phyloP scores from a whole-genome alignment of 2,329 filamentous ascomycete species.

The Aspergillus pseudotamarii region DNA sequence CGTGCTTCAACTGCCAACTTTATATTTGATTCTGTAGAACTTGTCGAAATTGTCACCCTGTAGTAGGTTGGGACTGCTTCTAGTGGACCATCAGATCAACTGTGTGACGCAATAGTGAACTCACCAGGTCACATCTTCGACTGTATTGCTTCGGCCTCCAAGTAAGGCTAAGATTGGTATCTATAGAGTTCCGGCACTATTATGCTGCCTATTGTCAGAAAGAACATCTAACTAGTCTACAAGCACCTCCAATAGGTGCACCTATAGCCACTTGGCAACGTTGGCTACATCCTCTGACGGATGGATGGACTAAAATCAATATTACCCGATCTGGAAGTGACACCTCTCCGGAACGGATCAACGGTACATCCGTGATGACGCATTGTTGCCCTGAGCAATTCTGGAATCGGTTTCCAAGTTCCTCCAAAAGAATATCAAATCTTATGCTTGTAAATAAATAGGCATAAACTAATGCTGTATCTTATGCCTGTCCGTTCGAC shows the following conservation, averaged over 20 bases:
- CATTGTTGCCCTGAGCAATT: slow-evolving; percentile 4
- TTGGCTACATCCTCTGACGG: not conserved
- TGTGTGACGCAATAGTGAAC: slow-evolving; percentile 13
- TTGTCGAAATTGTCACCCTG: not conserved
- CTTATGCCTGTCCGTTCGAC: not conserved
- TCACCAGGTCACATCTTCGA: slow-evolving; percentile 2
- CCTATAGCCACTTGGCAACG: not conserved
- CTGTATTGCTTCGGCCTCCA: not conserved
- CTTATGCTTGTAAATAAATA: slow-evolving; percentile 1
- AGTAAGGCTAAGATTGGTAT: not conserved
- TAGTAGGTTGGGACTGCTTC: not conserved
- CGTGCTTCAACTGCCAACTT: not conserved
- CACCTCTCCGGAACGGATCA: not conserved
- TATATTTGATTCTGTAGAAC: not conserved
- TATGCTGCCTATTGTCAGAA: not conserved
- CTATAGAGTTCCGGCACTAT: not conserved
- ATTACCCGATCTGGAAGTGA: slow-evolving; percentile 3
- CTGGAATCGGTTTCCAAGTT: slow-evolving; percentile 5
- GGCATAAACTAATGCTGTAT: not conserved
- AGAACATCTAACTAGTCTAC: too few species aligned
- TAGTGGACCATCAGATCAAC: not conserved
- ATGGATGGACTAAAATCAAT: not conserved
- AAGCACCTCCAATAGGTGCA: not conserved
- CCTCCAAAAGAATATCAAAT: not conserved
- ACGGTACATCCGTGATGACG: slow-evolving; percentile 12